Evolutionary conservation across 352 stramenopile species (phyloP).

Genomic region (Pythium brassicae): DNA sequence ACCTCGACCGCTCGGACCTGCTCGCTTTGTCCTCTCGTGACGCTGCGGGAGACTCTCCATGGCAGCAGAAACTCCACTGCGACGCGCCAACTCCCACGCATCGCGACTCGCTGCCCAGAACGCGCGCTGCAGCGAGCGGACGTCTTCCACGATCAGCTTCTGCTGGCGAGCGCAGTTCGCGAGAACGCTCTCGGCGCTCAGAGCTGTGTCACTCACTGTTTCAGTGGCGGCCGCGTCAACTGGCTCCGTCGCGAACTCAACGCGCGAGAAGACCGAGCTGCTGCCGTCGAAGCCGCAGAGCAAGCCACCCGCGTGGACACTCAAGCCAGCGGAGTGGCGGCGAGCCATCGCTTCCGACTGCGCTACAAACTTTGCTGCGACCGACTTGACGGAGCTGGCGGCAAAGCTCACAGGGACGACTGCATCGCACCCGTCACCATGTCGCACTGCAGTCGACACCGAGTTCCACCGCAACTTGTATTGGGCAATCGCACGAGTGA

Average conservation of each 20-base stretch:
- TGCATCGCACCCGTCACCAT: background rate
- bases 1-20: background rate
- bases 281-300: background rate
- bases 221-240: background rate
- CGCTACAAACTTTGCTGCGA: constrained; percentile 4
- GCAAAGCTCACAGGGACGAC: constrained; percentile 9
- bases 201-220: background rate
- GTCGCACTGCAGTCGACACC: too few species aligned
- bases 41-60: background rate
- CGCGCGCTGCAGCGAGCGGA: constrained; percentile 23
- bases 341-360: background rate
- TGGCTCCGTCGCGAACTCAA: background rate
- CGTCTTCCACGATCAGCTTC: constrained; percentile 21
- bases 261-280: background rate
- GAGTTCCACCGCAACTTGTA: constrained; percentile 5
- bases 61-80: too few species aligned
- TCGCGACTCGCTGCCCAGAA: constrained; percentile 28
- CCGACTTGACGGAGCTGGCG: background rate
- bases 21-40: background rate
- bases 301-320: background rate
- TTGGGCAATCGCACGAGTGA: background rate
- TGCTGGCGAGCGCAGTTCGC: constrained; percentile 31
- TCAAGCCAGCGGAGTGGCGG: background rate
- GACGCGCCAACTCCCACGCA: constrained; percentile 15
- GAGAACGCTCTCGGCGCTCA: constrained; percentile 21